Conservation (phyloP, 2,329 filamentous ascomycete species). For the Phaeosphaeriaceae sp. region DNA sequence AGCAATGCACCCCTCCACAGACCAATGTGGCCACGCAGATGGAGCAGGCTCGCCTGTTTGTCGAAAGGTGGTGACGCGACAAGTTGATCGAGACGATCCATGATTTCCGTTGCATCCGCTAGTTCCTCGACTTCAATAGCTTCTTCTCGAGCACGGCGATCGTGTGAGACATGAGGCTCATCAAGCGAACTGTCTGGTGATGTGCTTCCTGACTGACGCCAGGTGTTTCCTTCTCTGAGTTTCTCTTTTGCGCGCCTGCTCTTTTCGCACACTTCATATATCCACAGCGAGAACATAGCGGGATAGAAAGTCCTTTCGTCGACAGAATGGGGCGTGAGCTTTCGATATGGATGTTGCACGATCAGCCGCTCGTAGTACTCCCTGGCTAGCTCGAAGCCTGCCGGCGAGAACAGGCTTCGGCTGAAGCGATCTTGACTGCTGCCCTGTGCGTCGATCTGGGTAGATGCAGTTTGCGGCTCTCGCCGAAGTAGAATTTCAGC, state of each 20-base stretch:
- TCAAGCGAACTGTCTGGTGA: constrained; percentile 18
- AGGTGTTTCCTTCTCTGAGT: background rate
- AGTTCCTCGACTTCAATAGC: constrained; percentile 62
- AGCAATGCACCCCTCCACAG: constrained; percentile 78
- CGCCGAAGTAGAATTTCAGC: constrained; percentile 81
- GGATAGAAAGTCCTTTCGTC: constrained; percentile 82
- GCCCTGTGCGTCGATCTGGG: background rate
- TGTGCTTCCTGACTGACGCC: constrained; percentile 17
- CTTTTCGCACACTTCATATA: constrained; percentile 73
- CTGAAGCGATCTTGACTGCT: background rate
- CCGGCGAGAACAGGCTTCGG: background rate
- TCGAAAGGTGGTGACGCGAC: constrained; percentile 76
- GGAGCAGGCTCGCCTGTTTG: constrained; percentile 70
- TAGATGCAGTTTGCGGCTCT: constrained; percentile 14
- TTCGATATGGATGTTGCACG: constrained; percentile 73
- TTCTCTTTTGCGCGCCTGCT: constrained; percentile 56
- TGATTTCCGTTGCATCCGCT: constrained; percentile 68
- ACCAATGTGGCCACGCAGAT: constrained; percentile 76
- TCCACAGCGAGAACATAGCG: constrained; percentile 80
- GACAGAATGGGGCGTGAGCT: constrained; percentile 66
- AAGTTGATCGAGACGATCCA: constrained; percentile 73
- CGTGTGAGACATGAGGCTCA: constrained; percentile 9
- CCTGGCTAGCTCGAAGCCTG: constrained; percentile 65
- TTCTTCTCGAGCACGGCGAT: constrained; percentile 25
- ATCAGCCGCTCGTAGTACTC: constrained; percentile 82